Evolutionary conservation across 2,329 filamentous ascomycete species (phyloP), one percentile per base, ranked within the genome.

Genomic region (Cytospora chrysosperma): DNA sequence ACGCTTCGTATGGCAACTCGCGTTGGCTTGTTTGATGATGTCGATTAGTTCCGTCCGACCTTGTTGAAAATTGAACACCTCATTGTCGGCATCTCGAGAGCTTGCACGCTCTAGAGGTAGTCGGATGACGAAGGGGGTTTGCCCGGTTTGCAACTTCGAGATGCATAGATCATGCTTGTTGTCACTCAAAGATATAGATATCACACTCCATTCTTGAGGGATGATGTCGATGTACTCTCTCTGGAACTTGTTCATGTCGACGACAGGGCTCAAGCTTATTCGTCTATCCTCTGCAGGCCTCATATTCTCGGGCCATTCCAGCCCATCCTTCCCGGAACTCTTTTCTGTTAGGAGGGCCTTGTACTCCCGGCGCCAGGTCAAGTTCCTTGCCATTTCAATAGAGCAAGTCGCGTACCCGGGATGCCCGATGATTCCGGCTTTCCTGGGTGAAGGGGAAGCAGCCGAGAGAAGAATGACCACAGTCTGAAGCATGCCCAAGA

Each of bases 181-280:
- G 59, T 96, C 91, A 71, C 90, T 95, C 19, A 99, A 77, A 0
- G 90, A 90, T 52, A 99, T 79, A 0, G 93, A 98, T 12, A 99
- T 80, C 1, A 93, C 90, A 54, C 88, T 92, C 95, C 95, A 99
- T 8, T 83, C 81, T 47, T 81, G 77, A 0, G 95, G 96, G 7
- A 99, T 87, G 56, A 94, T 89, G 71, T 97, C 91, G 57, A 97
- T 83, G 69, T 93, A 97, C 53, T 93, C 85, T 67, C 84, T 82
- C 72, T 94, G 90, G 70, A 97, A 96, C 28, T 81, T 80, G 51
- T 80, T 76, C 70, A 87, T 82, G 67, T 88, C 82, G 12, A 80
- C 75, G 5, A 78, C 75, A 62, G 80, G 73, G 1, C 78, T 80
- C 21, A 84, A 73, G 65, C 81, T 85, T 2, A 72, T 72, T 27